These are phyloP conservation scores for Solanum chilense DNA, from an alignment of 257 asterid genomes.

Conservation along the genomic window DNA sequence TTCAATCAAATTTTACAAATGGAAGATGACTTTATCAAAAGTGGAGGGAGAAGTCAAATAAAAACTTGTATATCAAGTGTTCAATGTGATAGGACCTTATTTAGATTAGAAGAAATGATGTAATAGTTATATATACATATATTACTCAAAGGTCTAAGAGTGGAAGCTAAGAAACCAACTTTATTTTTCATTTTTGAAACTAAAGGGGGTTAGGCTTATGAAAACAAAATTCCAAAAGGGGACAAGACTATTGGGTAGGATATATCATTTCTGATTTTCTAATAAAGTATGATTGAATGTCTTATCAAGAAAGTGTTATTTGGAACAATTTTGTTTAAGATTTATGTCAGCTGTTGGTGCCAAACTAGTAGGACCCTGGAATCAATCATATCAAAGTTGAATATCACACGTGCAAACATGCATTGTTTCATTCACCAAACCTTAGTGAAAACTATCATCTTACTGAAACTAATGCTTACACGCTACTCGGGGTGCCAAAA, in stretches of 20 bases:
- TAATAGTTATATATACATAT: conserved; percentile 2
- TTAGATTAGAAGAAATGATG: neutral
- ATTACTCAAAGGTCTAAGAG: conserved; percentile 12
- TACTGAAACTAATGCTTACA: neutral
- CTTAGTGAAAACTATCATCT: neutral
- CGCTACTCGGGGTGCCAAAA: neutral
- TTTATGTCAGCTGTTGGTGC: neutral
- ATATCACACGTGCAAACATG: neutral
- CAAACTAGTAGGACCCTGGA: conserved; percentile 8
- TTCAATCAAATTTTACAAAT: neutral
- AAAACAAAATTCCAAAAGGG: conserved; percentile 8
- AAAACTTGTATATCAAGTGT: conserved; percentile 34
- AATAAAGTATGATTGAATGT: neutral
- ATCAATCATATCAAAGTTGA: neutral
- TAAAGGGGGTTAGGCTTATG: neutral
- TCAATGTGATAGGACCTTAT: conserved; percentile 16
- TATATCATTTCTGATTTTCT: neutral
- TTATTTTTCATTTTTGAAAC: conserved; percentile 16
- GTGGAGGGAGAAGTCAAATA: neutral
- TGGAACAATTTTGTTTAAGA: neutral
- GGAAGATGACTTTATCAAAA: neutral
- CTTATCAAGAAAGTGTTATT: neutral
- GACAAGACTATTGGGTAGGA: neutral
- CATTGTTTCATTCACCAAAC: neutral
- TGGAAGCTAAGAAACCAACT: conserved; percentile 42